Base-by-base conservation (phyloP, 2,329 filamentous ascomycete species). In the Elsinoe australis region DNA sequence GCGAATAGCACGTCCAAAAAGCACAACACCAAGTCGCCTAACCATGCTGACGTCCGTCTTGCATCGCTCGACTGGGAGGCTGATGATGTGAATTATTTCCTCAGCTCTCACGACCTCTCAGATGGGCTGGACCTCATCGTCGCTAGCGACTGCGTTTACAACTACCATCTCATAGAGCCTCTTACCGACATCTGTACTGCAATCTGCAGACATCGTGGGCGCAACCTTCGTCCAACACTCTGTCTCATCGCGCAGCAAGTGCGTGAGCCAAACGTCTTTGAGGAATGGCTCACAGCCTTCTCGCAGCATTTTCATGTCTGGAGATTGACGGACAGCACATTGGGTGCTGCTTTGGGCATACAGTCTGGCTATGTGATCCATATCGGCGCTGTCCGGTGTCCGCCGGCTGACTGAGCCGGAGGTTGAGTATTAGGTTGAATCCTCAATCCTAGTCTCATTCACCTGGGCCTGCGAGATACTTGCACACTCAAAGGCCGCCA, bases 61-160 rank as follows among this genome's bases (percentile, higher is more conserved):
- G 21, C 26, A 19, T 7, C 33, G 5, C 71, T 95, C 1, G 90
- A 98, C 66, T 98, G 92, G 92, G 89, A 96, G 61, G 64, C 63
- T 1, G 72, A 78, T 55, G 66, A 69, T 38, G 62, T 75, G 1
- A 55, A 58, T 1, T 59, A 60, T 3, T 56, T 71, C 5, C 71
- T 73, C 0, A 74, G 79, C 52, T 65, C 73, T 38, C 72, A 82
- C 7, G 56, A 51, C n/a, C 51, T 62, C 14, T 9, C 42, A 5
- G 21, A 47, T 8, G 60, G 75, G 68, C 18, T 54, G 61, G 7
- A 63, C 58, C 67, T 80, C 10, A 71, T 96, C 8, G 63, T 96
- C 28, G 87, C 88, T 3, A 94, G 87, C 61, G 92, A 98, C 65
- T 95, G 89, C 65, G 83, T 98, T 56, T 98, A 94, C 71, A 98